Base-by-base conservation (phyloP, 768 basidiomycete species). In the Auricularia heimuer region DNA sequence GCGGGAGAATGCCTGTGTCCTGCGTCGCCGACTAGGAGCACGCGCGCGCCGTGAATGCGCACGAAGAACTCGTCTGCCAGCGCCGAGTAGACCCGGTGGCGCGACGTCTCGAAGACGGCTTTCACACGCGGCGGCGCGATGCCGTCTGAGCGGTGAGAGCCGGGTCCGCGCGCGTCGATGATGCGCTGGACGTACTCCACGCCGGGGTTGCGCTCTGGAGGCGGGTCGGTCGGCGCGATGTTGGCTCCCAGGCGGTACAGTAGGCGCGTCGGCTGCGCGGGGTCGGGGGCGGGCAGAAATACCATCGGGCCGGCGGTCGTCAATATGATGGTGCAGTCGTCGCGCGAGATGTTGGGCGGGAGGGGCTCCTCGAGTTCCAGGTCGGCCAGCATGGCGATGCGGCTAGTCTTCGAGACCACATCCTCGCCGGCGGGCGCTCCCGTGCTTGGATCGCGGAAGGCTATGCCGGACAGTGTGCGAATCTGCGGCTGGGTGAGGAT, bases 1-100 rank as follows among this genome's bases (percentile, higher is more conserved):
- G 78, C 75, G 24, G 83, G 83, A 0, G 83, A 80, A 65, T 83
- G 83, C 54, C 24, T 29, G 66, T 77, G 81, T 37, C 83, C 83
- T 3, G 83, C 82, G 67, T 82, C 80, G 6, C 80, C 80, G 6
- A 80, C 47, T 39, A 82, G 24, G 63, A 71, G 64, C 37, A 68
- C 39, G 47, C 45, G 60, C 29, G 24, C 56, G 18, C 47, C 47
- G 56, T 35, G 34, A 10, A 29, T 29, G 4, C 56, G 56, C 6
- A 33, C 16, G 14, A 29, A 29, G 51, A 56, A 67, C 11, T 29
- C 47, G 2, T 62, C 56, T 24, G 66, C 66, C 12, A 64, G 21
- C 2, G 66, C 66, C 8, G 63, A 16, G 3, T 56, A 62, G 8
- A 62, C 44, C 11, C 58, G 54, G 64, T 64, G 60, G 8, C 66